Conservation (phyloP, 331 rosid species). For the Pyrus hybrid region DNA sequence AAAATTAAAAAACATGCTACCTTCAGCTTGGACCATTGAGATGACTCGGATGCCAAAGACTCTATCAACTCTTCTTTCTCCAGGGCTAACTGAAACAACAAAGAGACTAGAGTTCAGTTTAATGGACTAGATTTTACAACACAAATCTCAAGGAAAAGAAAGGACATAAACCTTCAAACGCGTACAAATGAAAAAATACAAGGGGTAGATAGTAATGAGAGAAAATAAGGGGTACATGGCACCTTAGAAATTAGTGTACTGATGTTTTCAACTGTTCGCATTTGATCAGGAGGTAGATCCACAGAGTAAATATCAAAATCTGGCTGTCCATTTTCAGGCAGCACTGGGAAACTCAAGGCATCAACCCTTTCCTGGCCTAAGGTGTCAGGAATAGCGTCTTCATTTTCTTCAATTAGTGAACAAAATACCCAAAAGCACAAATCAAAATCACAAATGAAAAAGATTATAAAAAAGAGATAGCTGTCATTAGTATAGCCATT, state of each 20-base stretch:
- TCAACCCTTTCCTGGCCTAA: slow-evolving; percentile 32
- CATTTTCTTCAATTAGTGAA: slow-evolving; percentile 27
- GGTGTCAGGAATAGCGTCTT: slow-evolving; percentile 31
- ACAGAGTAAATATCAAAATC: slow-evolving; percentile 42
- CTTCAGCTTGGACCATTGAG: slow-evolving; percentile 72
- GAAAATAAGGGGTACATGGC: slow-evolving; percentile 13
- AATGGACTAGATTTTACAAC: neutral
- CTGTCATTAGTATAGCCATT: neutral
- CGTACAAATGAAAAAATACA: neutral
- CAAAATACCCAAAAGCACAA: neutral
- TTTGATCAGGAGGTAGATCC: slow-evolving; percentile 72
- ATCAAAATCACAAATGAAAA: neutral
- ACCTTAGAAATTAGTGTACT: slow-evolving; percentile 82
- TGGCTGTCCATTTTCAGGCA: slow-evolving; percentile 31
- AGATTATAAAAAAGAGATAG: neutral
- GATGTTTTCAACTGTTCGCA: slow-evolving; percentile 70
- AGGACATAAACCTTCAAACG: neutral
- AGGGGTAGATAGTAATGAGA: slow-evolving; percentile 16
- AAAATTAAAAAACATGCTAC: slow-evolving; percentile 23
- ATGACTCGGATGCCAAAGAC: slow-evolving; percentile 72
- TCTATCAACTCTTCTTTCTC: slow-evolving; percentile 86
- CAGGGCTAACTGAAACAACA: slow-evolving; percentile 55
- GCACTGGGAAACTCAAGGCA: slow-evolving; percentile 23
- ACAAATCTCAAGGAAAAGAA: neutral
- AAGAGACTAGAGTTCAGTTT: neutral